Percentiles rank a stretch among this genome's conserved stretches.
Evolutionary conservation across 2,329 filamentous ascomycete species (phyloP).

Genomic region (Orbilia blumenaviensis): DNA sequence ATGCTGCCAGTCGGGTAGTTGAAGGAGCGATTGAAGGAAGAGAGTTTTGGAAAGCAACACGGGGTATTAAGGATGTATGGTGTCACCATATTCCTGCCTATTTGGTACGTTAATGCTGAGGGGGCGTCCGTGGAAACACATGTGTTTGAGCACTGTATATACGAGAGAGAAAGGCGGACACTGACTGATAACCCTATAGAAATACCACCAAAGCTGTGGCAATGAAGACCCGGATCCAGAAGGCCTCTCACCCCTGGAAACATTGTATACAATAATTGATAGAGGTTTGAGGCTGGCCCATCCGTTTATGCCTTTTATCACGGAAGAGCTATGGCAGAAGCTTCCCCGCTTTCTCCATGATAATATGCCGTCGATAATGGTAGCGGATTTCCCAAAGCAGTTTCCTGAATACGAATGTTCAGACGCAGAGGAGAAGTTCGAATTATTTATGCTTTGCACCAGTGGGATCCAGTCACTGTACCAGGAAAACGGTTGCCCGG

Average conservation of each 20-base stretch:
- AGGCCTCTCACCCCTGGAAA: slow-evolving; percentile 68
- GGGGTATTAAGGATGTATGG: slow-evolving; percentile 24
- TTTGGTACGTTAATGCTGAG: slow-evolving; percentile 30
- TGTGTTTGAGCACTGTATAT: not conserved
- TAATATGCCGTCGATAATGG: slow-evolving; percentile 69
- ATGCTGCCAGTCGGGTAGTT: slow-evolving; percentile 12
- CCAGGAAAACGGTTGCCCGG: not conserved
- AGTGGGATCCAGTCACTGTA: not conserved
- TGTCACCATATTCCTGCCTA: slow-evolving; percentile 20
- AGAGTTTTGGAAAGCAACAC: slow-evolving; percentile 20
- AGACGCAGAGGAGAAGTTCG: slow-evolving; percentile 69
- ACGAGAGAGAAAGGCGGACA: not conserved
- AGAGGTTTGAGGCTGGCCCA: slow-evolving; percentile 62
- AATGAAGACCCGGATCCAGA: slow-evolving; percentile 64
- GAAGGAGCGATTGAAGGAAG: slow-evolving; percentile 9
- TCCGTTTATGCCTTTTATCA: slow-evolving; percentile 57
- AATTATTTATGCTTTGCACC: slow-evolving; percentile 57
- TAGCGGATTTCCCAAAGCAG: slow-evolving; percentile 61
- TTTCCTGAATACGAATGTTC: slow-evolving; percentile 68
- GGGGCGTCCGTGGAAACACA: not conserved
- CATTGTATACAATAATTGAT: slow-evolving; percentile 72
- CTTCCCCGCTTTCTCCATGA: slow-evolving; percentile 61
- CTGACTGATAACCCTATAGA: not conserved
- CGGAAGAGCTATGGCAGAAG: slow-evolving; percentile 57
- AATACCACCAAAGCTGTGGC: slow-evolving; percentile 58